A percentile compares a stretch with the other conserved stretches of the same genome.
Evolutionary conservation across 345 rosid genomes (phyloP).

Genomic region (Aquilaria yunnanensis): DNA sequence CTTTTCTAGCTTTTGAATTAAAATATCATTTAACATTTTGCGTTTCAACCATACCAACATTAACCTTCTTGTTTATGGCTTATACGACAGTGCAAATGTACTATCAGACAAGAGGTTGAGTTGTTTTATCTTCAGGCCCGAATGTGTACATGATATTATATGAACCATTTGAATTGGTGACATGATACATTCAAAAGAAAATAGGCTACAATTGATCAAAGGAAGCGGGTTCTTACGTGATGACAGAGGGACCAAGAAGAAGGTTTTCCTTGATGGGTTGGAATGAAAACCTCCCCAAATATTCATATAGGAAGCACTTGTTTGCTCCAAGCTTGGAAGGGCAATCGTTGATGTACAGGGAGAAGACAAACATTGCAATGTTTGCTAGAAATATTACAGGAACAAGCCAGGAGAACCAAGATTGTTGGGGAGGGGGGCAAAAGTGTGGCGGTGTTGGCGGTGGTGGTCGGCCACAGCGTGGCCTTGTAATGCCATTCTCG

Average conservation of each 20-base stretch:
- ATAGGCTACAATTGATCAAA: too few relatives aligned
- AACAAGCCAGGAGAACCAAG: constrained; percentile 67
- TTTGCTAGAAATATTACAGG: constrained; percentile 49
- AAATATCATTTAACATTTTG: too few relatives aligned
- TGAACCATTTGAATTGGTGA: too few relatives aligned
- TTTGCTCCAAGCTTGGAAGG: constrained; percentile 33
- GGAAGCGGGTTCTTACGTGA: constrained; percentile 36
- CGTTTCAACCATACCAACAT: too few relatives aligned
- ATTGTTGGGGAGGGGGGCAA: constrained; percentile 33
- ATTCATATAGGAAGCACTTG: constrained; percentile 32
- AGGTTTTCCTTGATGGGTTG: constrained; percentile 38
- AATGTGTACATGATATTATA: too few relatives aligned
- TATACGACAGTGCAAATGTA: too few relatives aligned
- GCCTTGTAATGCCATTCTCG: constrained; percentile 17
- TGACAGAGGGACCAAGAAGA: constrained; percentile 59
- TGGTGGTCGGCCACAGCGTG: not conserved
- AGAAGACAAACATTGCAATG: constrained; percentile 31
- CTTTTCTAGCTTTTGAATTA: too few relatives aligned
- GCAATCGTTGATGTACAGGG: constrained; percentile 66
- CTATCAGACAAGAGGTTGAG: too few relatives aligned
- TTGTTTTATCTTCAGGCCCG: too few relatives aligned
- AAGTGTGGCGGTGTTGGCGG: constrained; percentile 28
- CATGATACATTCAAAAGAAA: too few relatives aligned
- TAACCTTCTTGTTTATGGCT: too few relatives aligned
- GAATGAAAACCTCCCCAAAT: constrained; percentile 55